Percentiles rank a stretch among this genome's conserved stretches.
Conservation (phyloP, 129 eudicot genomes). For the Chrysanthemum lavandulifolium region DNA sequence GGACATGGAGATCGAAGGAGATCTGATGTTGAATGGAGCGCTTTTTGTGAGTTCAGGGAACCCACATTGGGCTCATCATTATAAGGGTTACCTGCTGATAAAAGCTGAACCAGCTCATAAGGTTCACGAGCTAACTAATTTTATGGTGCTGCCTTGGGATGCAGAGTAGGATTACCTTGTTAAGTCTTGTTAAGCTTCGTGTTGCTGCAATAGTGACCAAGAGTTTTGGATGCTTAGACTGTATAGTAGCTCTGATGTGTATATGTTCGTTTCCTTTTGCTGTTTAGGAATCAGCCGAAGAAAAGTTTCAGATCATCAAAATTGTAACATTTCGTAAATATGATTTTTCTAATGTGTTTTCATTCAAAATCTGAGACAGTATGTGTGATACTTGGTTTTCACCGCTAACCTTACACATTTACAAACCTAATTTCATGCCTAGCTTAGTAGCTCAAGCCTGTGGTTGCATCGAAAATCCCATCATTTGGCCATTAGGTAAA, state of each 20-base stretch:
- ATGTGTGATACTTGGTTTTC: too few relatives aligned
- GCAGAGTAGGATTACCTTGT: slow-evolving; percentile 50
- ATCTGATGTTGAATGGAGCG: slow-evolving; percentile 76
- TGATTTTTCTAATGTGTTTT: slow-evolving; percentile 11
- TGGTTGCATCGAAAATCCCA: too few relatives aligned
- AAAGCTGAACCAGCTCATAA: slow-evolving; percentile 37
- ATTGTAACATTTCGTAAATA: slow-evolving; percentile 20
- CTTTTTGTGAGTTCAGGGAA: slow-evolving; percentile 68
- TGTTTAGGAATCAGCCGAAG: slow-evolving; percentile 27
- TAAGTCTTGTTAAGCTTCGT: slow-evolving; percentile 44
- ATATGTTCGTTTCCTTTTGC: slow-evolving; percentile 32
- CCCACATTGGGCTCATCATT: slow-evolving; percentile 34
- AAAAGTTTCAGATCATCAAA: slow-evolving; percentile 16
- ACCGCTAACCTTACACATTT: too few relatives aligned
- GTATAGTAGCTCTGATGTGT: slow-evolving; percentile 21
- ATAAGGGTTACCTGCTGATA: slow-evolving; percentile 29
- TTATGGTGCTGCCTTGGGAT: slow-evolving; percentile 48
- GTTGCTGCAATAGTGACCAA: slow-evolving; percentile 17
- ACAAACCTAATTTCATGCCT: too few relatives aligned
- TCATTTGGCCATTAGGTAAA: too few relatives aligned
- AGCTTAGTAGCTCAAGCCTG: too few relatives aligned
- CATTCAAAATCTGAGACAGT: not conserved
- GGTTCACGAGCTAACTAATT: slow-evolving; percentile 47
- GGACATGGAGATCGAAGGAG: slow-evolving; percentile 93
- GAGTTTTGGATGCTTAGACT: slow-evolving; percentile 12